Evolutionary conservation across 208 protist species (phyloP).

Genomic region (Trichomonas tenax): DNA sequence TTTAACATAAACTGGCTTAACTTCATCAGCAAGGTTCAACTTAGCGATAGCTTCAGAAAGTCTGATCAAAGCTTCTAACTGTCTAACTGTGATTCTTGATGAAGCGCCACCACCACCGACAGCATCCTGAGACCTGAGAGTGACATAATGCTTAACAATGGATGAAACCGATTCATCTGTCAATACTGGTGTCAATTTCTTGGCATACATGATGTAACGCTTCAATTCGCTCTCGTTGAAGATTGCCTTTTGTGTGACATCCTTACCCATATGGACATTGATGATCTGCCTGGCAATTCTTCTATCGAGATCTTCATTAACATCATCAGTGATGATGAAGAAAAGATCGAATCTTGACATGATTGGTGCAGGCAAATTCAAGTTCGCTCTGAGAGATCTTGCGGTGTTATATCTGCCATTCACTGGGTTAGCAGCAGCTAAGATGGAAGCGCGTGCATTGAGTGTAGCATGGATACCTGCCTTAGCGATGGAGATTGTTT

Average conservation of each 20-base stretch:
- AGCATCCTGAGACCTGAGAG: conserved; percentile 70
- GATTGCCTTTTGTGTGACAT: neutral
- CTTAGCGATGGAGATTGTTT: conserved; percentile 98
- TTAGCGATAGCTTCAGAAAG: conserved; percentile 89
- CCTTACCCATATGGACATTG: neutral
- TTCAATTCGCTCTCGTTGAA: conserved; percentile 62
- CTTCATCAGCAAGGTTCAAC: conserved; percentile 68
- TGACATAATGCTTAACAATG: conserved; percentile 65
- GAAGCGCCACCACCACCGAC: conserved; percentile 41
- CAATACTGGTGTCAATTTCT: conserved; percentile 48
- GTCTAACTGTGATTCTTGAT: conserved; percentile 92
- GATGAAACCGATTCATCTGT: neutral
- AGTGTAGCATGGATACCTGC: conserved; percentile 76
- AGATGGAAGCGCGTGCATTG: conserved; percentile 86
- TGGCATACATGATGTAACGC: conserved; percentile 44
- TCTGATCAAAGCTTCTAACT: conserved; percentile 97
- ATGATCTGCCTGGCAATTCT: conserved; percentile 83
- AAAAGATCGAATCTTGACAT: conserved; percentile 99
- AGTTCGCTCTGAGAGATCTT: conserved; percentile 39
- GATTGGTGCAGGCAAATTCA: conserved; percentile 65
- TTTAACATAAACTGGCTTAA: conserved; percentile 51
- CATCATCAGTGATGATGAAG: conserved; percentile 95
- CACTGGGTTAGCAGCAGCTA: conserved; percentile 66
- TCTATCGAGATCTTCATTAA: conserved; percentile 73
- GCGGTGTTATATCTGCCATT: conserved; percentile 29